Base-by-base conservation (phyloP, 2,329 filamentous ascomycete genomes). In the Aspergillus bombycis region DNA sequence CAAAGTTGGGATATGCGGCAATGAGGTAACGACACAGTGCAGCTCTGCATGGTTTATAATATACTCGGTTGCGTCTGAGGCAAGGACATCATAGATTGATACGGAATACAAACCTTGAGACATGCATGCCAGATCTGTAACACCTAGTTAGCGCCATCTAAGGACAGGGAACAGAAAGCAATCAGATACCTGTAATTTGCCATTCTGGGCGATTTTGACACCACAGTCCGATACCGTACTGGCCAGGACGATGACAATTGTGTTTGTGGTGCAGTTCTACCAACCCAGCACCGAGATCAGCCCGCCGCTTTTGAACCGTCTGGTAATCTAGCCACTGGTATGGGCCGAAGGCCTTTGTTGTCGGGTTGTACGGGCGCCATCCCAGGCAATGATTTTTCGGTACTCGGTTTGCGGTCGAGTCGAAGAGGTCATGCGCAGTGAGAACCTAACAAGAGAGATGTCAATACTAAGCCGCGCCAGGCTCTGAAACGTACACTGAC, bases 71-170 rank as follows among this genome's bases (percentile, higher is more conserved):
- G 94, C 88, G 69, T 97, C 92, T 14, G 94, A 90, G 11, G 94
- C 94, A 6, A 99, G 87, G 14, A 94, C 97, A 79, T 98, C 95
- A 82, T 99, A 99, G 57, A 99, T 89, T 6, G 94, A 97, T 61
- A 99, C 93, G 26, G 91, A 92, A 80, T 86, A 98, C 34, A 98
- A 87, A 9, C 90, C 88, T 78, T 98, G 95, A 14, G 93, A 95
- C 81, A 92, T 88, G 75, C 91, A 89, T 45, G 88, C 95, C 74
- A 98, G 82, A 83, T 98, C 94, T 92, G 62, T 26, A 34, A 12
- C 19, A 48, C 32, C 32, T 8, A 23, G 4, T 56, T 54, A 23
- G 62, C 19, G 48, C 28, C 19, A 46, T 28, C 26, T 16, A 41
- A 16, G 12, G 32, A 5, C 7, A 30, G 8, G 12, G 36, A 23